Base-by-base conservation (phyloP, 257 asterid genomes). In the Salvia miltiorrhiza region DNA sequence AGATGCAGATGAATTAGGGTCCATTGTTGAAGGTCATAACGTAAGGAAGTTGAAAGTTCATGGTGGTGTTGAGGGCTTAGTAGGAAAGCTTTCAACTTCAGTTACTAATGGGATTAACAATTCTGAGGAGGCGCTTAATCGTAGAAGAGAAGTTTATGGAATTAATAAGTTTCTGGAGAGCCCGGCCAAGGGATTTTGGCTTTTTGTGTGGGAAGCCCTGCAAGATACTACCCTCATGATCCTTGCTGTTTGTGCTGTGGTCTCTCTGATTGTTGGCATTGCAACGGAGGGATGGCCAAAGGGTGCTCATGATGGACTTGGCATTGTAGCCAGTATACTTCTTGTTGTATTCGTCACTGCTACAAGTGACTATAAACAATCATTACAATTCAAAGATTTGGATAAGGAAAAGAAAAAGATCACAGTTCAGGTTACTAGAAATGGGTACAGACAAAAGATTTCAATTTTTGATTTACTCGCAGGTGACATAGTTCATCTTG, bases 151-250 rank as follows among this genome's bases (percentile, higher is more conserved):
- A 61, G 73, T 77, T 35, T 88, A 77, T 67, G 97, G 97, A 64
- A 72, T 88, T 69, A 90, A 90, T 62, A 90, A 78, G 81, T 90
- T 90, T 77, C 76, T 88, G 3, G 97, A 90, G 83, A 83, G 80
- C 78, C 97, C 97, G 2, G 52, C 89, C 13, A 88, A 86, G 88
- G 89, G 97, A 11, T 90, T 85, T 73, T 90, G 96, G 97, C 70
- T 86, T 64, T 88, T 78, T 44, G 90, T 90, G 43, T 88, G 97
- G 97, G 97, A 90, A 86, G 96, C 97, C 66, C 87, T 90, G 75
- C 97, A 90, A 83, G 97, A 90, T 63, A 86, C 96, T 40, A 90
- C 97, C n/a, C 95, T 90, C 67, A 90, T 90, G 97, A 90, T 90
- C 55, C 97, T 90, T 82, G 95, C 80, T 44, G 85, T 83, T 3